Conservation (phyloP, 2,329 filamentous ascomycete genomes). For the Aspergillus phoenicis region DNA sequence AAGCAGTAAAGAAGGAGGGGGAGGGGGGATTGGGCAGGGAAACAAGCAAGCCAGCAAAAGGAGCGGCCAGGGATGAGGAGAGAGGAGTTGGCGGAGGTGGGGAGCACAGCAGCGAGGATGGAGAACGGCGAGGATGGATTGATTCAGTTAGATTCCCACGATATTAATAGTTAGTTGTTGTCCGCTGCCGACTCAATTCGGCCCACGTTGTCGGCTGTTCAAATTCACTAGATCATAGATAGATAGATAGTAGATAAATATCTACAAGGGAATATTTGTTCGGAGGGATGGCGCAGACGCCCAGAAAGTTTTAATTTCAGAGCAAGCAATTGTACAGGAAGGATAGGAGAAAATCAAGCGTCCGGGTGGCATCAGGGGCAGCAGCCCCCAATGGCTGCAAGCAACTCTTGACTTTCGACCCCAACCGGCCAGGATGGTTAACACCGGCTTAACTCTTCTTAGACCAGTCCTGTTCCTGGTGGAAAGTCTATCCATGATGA, state of each 20-base stretch:
- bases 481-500: neutral
- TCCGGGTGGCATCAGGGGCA: neutral
- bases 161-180: neutral
- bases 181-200: neutral
- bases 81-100: conserved; percentile 12
- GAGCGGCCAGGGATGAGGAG: conserved; percentile 9
- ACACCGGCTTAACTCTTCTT: neutral
- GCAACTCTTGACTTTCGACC: too few relatives aligned
- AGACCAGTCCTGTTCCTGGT: neutral
- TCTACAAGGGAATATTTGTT: too few relatives aligned
- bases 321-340: too few relatives aligned
- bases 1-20: neutral
- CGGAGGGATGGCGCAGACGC: too few relatives aligned
- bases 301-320: too few relatives aligned
- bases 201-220: neutral
- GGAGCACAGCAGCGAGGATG: neutral
- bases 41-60: neutral
- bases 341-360: neutral
- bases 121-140: neutral
- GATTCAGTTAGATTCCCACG: neutral
- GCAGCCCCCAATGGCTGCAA: neutral
- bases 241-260: too few relatives aligned
- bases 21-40: too few relatives aligned
- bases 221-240: too few relatives aligned
- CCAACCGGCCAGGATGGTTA: neutral